Percentiles rank a stretch among this genome's conserved stretches.
phyloP scores from a whole-genome alignment of 176 grass and related monocot genomes.

The Oryza glaberrima region DNA sequence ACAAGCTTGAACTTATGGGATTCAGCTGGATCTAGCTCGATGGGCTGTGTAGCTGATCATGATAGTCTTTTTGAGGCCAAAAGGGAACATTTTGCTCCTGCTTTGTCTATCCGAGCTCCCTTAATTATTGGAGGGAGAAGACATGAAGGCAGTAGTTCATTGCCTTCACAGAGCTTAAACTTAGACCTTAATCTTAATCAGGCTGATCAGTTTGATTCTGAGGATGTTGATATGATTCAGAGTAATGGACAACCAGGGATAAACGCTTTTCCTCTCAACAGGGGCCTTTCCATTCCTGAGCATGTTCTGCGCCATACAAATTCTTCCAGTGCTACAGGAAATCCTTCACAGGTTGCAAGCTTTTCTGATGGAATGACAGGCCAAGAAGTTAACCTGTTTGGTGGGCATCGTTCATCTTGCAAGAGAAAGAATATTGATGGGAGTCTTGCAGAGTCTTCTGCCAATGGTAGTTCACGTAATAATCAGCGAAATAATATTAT shows the following conservation, averaged over 20 bases:
- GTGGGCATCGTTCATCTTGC: slow-evolving; percentile 31
- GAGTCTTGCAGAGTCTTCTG: slow-evolving; percentile 55
- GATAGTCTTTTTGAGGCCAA: slow-evolving; percentile 44
- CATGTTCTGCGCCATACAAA: slow-evolving; percentile 19
- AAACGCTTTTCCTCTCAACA: slow-evolving; percentile 33
- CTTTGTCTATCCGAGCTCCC: slow-evolving; percentile 43
- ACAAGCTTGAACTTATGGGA: slow-evolving; percentile 55
- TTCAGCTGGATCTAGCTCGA: slow-evolving; percentile 60
- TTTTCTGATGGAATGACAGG: slow-evolving; percentile 24
- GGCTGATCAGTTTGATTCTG: slow-evolving; percentile 51
- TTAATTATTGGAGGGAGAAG: slow-evolving; percentile 51
- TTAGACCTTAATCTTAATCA: slow-evolving; percentile 64
- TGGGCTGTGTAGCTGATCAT: slow-evolving; percentile 43
- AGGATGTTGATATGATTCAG: slow-evolving; percentile 44
- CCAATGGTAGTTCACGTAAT: slow-evolving; percentile 47
- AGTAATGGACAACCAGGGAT: slow-evolving; percentile 35
- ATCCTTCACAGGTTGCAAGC: slow-evolving; percentile 29
- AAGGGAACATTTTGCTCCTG: slow-evolving; percentile 48
- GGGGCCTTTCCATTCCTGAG: slow-evolving; percentile 33
- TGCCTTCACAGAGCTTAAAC: slow-evolving; percentile 53
- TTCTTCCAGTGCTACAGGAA: slow-evolving; percentile 30
- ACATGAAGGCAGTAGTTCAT: slow-evolving; percentile 46
- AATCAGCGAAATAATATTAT: slow-evolving; percentile 37
- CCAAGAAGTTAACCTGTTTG: slow-evolving; percentile 27
- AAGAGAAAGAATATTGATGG: slow-evolving; percentile 63